phyloP scores from a whole-genome alignment of 371 early-diverging fungal species.

The Rhizopus microsporus region DNA sequence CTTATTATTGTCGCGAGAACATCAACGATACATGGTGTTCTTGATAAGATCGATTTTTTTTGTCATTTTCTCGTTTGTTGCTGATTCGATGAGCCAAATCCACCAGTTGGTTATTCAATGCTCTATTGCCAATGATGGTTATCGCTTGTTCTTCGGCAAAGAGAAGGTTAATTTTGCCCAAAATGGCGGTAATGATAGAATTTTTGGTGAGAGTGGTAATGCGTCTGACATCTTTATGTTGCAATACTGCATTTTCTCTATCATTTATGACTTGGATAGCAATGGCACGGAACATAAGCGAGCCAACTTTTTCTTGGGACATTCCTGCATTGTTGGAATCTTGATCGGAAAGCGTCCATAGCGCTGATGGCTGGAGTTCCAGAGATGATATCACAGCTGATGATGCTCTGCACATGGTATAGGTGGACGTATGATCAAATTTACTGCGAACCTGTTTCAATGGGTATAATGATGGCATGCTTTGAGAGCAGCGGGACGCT shows the following conservation, averaged over 20 bases:
- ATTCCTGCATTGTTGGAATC: slow-evolving; percentile 3
- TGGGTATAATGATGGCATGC: slow-evolving; percentile 4
- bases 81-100: slow-evolving; percentile 2
- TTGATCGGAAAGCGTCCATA: slow-evolving; percentile 8
- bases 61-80: slow-evolving; percentile 8
- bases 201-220: slow-evolving; percentile 2
- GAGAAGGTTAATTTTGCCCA: slow-evolving; percentile 1
- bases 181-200: neutral
- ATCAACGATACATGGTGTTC: neutral
- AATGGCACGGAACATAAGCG: slow-evolving; percentile 4
- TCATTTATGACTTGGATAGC: slow-evolving; percentile 6
- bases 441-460: slow-evolving; percentile 7
- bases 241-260: slow-evolving; percentile 5
- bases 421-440: slow-evolving; percentile 6
- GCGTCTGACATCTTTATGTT: neutral
- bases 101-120: neutral
- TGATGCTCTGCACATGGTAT: slow-evolving; percentile 11
- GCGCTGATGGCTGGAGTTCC: slow-evolving; percentile 2
- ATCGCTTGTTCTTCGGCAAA: slow-evolving; percentile 5
- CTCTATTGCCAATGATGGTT: slow-evolving; percentile 4
- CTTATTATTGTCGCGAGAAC: no score
- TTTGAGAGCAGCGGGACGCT: slow-evolving; percentile 2
- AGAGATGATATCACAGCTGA: slow-evolving; percentile 1
- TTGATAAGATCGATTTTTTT: slow-evolving; percentile 5
- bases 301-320: slow-evolving; percentile 6